Percentiles rank a stretch among this genome's conserved stretches.
These are phyloP conservation scores for Linnemannia elongata DNA, from an alignment of 192 early-diverging fungal species.

Conservation along the genomic window DNA sequence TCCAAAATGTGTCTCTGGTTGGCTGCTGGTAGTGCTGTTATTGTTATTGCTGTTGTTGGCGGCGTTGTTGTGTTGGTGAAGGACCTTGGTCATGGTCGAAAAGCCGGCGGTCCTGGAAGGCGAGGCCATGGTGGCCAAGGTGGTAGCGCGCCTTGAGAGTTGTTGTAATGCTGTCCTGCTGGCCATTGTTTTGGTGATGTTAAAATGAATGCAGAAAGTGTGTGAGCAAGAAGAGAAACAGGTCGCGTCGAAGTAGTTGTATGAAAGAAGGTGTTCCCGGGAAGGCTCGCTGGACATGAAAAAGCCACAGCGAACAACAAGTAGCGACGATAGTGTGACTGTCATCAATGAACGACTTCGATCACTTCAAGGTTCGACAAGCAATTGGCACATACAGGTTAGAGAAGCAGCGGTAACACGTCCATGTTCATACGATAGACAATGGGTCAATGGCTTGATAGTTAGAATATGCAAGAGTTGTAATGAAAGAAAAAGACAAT, in stretches of 20 bases:
- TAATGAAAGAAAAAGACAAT: constrained; percentile 10
- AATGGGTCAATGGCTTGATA: neutral
- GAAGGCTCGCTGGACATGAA: neutral
- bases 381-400: neutral
- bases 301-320: constrained; percentile 9
- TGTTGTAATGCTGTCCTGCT: constrained; percentile 44
- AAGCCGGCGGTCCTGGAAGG: constrained; percentile 40
- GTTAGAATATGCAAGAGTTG: neutral
- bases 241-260: neutral
- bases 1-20: constrained; percentile 90
- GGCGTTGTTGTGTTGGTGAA: constrained; percentile 34
- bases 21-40: neutral
- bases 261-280: neutral
- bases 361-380: too few species aligned
- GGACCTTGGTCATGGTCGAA: constrained; percentile 47
- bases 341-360: neutral
- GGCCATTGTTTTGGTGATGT: constrained; percentile 25
- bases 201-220: neutral
- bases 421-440: neutral
- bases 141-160: constrained; percentile 23
- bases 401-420: neutral
- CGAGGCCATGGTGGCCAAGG: constrained; percentile 2
- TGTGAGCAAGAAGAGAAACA: neutral
- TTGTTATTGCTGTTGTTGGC: neutral
- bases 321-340: neutral